Conservation (phyloP, 306 rosid species). For the Vigna reflexopilosa region DNA sequence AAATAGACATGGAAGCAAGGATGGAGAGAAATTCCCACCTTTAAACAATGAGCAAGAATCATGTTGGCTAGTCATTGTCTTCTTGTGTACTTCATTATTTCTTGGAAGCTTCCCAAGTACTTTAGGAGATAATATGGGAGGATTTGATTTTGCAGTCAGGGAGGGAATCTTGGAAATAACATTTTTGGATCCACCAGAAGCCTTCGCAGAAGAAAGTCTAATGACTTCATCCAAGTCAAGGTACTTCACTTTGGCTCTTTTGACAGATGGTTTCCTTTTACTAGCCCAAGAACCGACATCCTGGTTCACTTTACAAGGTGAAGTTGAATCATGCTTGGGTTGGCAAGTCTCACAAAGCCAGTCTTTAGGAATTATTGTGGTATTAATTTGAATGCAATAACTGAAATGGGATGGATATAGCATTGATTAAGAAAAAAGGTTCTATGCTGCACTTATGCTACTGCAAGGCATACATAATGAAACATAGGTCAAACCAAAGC, state of each 20-base stretch:
- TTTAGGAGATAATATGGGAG: slow-evolving; percentile 29
- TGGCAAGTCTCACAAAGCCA: slow-evolving; percentile 74
- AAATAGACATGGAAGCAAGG: background rate
- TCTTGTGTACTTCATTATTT: slow-evolving; percentile 26
- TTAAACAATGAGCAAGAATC: slow-evolving; percentile 39
- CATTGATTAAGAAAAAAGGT: slow-evolving; percentile 37
- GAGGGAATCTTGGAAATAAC: background rate
- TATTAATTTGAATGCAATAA: slow-evolving; percentile 57
- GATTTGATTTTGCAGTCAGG: slow-evolving; percentile 31
- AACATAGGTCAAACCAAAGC: slow-evolving; percentile 18
- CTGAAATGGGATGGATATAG: slow-evolving; percentile 54
- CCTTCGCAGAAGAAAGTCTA: slow-evolving; percentile 45
- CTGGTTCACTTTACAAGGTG: slow-evolving; percentile 28
- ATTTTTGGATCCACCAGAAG: slow-evolving; percentile 32
- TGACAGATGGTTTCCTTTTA: slow-evolving; percentile 43
- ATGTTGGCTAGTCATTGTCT: slow-evolving; percentile 36
- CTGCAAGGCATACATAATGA: slow-evolving; percentile 9
- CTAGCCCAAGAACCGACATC: slow-evolving; percentile 38
- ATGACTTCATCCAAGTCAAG: slow-evolving; percentile 66
- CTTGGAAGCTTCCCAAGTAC: slow-evolving; percentile 43
- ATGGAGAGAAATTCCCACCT: slow-evolving; percentile 50
- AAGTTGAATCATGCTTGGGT: background rate
- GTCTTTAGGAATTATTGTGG: slow-evolving; percentile 29
- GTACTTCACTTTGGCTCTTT: slow-evolving; percentile 65
- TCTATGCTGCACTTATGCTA: background rate